Conservation (phyloP, 1,284 basidiomycete species). For the Cryptococcus wingfieldii region DNA sequence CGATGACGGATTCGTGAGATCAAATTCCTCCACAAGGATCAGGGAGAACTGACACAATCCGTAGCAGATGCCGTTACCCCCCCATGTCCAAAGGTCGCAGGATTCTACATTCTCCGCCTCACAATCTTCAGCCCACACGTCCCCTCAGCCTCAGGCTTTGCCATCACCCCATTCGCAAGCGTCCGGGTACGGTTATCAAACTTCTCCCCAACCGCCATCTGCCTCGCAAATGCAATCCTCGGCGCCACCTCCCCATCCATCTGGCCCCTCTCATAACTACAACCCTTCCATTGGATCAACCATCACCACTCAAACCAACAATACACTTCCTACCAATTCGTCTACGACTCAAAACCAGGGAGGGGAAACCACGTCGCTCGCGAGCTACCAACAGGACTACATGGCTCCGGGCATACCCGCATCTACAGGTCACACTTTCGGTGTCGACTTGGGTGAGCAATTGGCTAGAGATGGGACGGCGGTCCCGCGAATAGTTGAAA, state of each 20-base stretch:
- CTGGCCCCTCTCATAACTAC: neutral
- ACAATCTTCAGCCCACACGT: neutral
- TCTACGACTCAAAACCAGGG: neutral
- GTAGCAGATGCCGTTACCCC: slow-evolving; percentile 24
- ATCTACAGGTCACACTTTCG: slow-evolving; percentile 63
- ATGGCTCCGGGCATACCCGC: slow-evolving; percentile 28
- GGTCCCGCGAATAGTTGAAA: slow-evolving; percentile 79
- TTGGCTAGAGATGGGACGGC: slow-evolving; percentile 84
- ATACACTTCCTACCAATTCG: neutral
- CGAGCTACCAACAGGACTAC: slow-evolving; percentile 10
- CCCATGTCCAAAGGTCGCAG: slow-evolving; percentile 32
- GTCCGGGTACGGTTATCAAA: neutral
- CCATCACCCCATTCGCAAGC: neutral
- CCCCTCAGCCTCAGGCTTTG: neutral
- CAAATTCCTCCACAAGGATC: neutral
- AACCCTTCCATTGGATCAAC: slow-evolving; percentile 8
- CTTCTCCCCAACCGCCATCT: slow-evolving; percentile 1
- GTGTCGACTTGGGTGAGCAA: slow-evolving; percentile 85
- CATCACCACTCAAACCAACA: neutral
- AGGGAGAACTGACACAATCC: neutral
- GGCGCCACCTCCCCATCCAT: neutral
- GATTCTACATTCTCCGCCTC: slow-evolving; percentile 4
- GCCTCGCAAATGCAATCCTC: slow-evolving; percentile 3
- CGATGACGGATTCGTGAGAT: slow-evolving; percentile 79
- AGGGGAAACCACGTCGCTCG: too few relatives aligned